A percentile compares a stretch with the other conserved stretches of the same genome.
phyloP scores from a whole-genome alignment of 1,139 yeast genomes.

The Pichia kudriavzevii region DNA sequence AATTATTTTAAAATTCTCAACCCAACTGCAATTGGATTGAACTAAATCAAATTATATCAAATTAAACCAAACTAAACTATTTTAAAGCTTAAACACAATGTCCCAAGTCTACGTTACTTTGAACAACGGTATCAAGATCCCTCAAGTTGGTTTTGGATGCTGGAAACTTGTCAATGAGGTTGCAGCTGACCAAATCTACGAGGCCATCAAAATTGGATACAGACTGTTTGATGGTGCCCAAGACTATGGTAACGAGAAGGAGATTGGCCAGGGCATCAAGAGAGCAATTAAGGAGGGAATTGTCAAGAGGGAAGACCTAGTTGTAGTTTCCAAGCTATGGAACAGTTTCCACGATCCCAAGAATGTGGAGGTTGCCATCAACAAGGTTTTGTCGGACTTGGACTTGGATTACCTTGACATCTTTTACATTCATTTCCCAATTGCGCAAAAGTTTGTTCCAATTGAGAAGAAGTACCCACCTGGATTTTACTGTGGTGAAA shows the following conservation, averaged over 20 bases:
- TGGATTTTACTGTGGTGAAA: constrained; percentile 57
- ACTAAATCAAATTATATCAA: too few relatives aligned
- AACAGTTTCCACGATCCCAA: constrained; percentile 66
- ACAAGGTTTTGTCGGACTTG: constrained; percentile 57
- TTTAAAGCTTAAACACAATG: too few relatives aligned
- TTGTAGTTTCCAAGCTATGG: constrained; percentile 77
- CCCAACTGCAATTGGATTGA: too few relatives aligned
- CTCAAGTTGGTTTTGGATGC: constrained; percentile 29
- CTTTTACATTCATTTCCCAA: constrained; percentile 75
- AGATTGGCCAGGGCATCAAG: constrained; percentile 63
- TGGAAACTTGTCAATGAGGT: constrained; percentile 51
- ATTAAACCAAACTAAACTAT: too few relatives aligned
- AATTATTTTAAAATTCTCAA: too few relatives aligned
- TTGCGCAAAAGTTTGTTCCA: constrained; percentile 66
- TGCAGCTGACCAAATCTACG: constrained; percentile 29
- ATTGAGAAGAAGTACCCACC: constrained; percentile 72
- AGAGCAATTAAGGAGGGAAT: constrained; percentile 60
- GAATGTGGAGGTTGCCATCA: constrained; percentile 49
- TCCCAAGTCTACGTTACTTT: constrained; percentile 7
- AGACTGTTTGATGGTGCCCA: constrained; percentile 71
- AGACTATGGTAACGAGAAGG: constrained; percentile 72
- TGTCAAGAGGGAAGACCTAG: constrained; percentile 64
- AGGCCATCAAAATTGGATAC: constrained; percentile 43
- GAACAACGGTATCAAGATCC: constrained; percentile 27
- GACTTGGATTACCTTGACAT: constrained; percentile 63